Conservation (phyloP, 208 protist species). For the Trypanosoma cruzi region DNA sequence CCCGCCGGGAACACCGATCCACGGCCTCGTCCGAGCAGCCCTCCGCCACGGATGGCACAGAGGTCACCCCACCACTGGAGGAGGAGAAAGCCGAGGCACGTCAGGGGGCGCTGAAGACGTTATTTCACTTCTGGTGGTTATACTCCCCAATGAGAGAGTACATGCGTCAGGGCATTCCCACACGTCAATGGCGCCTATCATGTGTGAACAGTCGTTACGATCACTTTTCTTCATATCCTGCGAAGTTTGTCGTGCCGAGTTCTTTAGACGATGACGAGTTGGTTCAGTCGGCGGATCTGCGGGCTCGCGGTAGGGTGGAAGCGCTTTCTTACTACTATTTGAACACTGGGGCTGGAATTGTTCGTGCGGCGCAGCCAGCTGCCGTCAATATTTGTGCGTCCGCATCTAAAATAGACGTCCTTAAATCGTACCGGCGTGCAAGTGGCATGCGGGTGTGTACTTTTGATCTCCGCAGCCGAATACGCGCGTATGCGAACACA, state of each 20-base stretch:
- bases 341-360: slow-evolving; percentile 42
- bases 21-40: neutral
- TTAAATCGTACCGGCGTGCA: slow-evolving; percentile 14
- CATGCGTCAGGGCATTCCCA: slow-evolving; percentile 32
- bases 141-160: slow-evolving; percentile 48
- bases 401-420: slow-evolving; percentile 19
- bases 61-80: neutral
- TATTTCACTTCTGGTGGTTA: slow-evolving; percentile 40
- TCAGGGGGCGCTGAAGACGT: neutral
- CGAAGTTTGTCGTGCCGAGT: slow-evolving; percentile 47
- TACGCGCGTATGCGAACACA: slow-evolving; percentile 34
- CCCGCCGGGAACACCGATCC: neutral
- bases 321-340: slow-evolving; percentile 69
- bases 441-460: slow-evolving; percentile 26
- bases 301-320: slow-evolving; percentile 70
- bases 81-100: neutral
- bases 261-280: slow-evolving; percentile 21
- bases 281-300: slow-evolving; percentile 21
- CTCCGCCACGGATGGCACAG: too few species aligned
- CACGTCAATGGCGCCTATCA: slow-evolving; percentile 37
- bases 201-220: slow-evolving; percentile 36
- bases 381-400: slow-evolving; percentile 21
- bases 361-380: slow-evolving; percentile 76
- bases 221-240: slow-evolving; percentile 54
- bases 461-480: slow-evolving; percentile 45